A percentile compares a stretch with the other conserved stretches of the same genome.
phyloP scores from a whole-genome alignment of 202 grass and related monocot species.

The Carex sylvatica region DNA sequence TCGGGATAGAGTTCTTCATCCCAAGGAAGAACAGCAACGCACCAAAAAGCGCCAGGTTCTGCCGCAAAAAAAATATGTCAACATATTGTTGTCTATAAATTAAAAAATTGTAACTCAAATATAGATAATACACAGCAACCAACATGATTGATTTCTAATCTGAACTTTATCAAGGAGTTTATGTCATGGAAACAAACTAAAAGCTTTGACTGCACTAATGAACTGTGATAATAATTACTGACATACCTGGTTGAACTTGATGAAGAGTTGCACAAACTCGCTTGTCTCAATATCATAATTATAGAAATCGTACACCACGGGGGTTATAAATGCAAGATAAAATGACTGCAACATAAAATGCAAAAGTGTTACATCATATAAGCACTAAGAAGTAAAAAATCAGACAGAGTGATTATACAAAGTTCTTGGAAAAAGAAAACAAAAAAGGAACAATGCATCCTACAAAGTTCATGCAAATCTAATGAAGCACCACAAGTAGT shows the following conservation, averaged over 20 bases:
- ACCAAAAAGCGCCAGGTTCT: constrained; percentile 82
- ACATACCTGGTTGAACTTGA: constrained; percentile 68
- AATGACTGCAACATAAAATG: constrained; percentile 42
- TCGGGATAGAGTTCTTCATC: constrained; percentile 93
- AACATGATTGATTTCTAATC: not conserved
- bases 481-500: not conserved
- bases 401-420: too few relatives aligned
- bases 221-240: not conserved
- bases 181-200: not conserved
- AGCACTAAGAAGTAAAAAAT: not conserved
- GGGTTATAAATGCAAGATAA: constrained; percentile 71
- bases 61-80: not conserved
- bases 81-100: constrained; percentile 3
- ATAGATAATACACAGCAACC: not conserved
- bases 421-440: not conserved
- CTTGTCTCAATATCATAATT: constrained; percentile 75
- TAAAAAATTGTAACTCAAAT: not conserved
- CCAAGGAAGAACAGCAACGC: constrained; percentile 88
- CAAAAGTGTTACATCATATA: not conserved
- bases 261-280: constrained; percentile 77
- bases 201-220: not conserved
- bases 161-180: not conserved
- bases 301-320: constrained; percentile 80
- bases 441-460: not conserved
- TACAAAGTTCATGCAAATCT: not conserved